A percentile compares a stretch with the other conserved stretches of the same genome.
These are phyloP conservation scores for Sequoia sempervirens DNA, from an alignment of 75 land plant genomes.

Conservation along the genomic window DNA sequence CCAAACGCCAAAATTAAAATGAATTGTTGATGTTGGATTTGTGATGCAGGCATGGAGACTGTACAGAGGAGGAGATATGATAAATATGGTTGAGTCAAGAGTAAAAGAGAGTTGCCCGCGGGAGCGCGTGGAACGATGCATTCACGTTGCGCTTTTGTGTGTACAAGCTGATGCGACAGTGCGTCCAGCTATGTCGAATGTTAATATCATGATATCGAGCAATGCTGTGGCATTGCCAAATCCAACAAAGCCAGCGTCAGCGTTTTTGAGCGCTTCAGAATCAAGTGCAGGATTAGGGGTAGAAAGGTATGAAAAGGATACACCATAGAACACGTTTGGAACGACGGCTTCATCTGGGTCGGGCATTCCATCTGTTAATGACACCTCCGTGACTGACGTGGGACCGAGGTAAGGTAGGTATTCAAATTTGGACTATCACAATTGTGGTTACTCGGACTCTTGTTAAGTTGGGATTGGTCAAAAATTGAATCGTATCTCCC, in stretches of 20 bases:
- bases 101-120: background rate
- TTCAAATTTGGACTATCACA: too few relatives aligned
- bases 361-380: background rate
- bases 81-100: background rate
- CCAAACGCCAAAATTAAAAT: too few relatives aligned
- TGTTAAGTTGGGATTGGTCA: too few relatives aligned
- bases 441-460: too few relatives aligned
- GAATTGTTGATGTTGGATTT: too few relatives aligned
- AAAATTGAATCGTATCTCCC: too few relatives aligned
- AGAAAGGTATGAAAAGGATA: background rate
- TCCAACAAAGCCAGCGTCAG: too few relatives aligned
- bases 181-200: conserved; percentile 30
- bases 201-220: conserved; percentile 32
- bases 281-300: too few relatives aligned
- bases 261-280: too few relatives aligned
- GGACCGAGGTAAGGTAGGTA: background rate
- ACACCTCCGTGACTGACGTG: background rate
- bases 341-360: background rate
- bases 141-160: conserved; percentile 40
- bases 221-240: conserved; percentile 1
- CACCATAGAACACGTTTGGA: background rate
- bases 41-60: too few relatives aligned
- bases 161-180: conserved; percentile 30
- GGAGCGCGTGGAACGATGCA: conserved; percentile 16
- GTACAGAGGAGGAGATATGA: too few relatives aligned